phyloP scores from a whole-genome alignment of 164 flowering plant species.

The Malania oleifera region DNA sequence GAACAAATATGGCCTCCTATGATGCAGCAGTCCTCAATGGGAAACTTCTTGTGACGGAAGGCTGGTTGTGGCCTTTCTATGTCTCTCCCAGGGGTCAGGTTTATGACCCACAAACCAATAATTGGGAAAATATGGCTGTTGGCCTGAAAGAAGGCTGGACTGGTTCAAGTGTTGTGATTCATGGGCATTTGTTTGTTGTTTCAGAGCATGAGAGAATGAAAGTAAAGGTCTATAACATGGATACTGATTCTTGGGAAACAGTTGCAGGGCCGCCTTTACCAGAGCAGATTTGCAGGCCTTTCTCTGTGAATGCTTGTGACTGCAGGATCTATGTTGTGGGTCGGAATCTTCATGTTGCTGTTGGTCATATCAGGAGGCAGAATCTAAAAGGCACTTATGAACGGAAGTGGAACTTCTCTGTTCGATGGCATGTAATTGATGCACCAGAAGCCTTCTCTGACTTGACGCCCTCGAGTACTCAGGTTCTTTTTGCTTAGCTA shows the following conservation, averaged over 20 bases:
- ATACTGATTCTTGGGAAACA: constrained; percentile 50
- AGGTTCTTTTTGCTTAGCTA: constrained; percentile 68
- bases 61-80: constrained; percentile 69
- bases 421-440: constrained; percentile 66
- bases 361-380: constrained; percentile 47
- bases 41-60: constrained; percentile 64
- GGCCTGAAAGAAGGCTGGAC: constrained; percentile 74
- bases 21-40: constrained; percentile 62
- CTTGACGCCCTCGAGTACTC: constrained; percentile 76
- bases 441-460: constrained; percentile 56
- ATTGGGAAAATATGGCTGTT: constrained; percentile 55
- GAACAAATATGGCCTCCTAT: constrained; percentile 46
- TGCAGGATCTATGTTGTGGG: constrained; percentile 64
- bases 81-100: constrained; percentile 62
- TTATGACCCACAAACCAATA: constrained; percentile 48
- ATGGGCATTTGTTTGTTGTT: constrained; percentile 52
- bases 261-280: constrained; percentile 57
- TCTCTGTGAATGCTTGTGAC: constrained; percentile 43
- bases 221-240: constrained; percentile 50
- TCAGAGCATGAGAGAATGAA: constrained; percentile 57
- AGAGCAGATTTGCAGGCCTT: constrained; percentile 58
- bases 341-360: constrained; percentile 65
- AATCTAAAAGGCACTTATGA: constrained; percentile 11
- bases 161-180: constrained; percentile 55
- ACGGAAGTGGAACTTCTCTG: constrained; percentile 41